A percentile compares a stretch with the other conserved stretches of the same genome.
These are phyloP conservation scores for Phytophthora agathidicida DNA, from an alignment of 352 stramenopile genomes.

Conservation along the genomic window DNA sequence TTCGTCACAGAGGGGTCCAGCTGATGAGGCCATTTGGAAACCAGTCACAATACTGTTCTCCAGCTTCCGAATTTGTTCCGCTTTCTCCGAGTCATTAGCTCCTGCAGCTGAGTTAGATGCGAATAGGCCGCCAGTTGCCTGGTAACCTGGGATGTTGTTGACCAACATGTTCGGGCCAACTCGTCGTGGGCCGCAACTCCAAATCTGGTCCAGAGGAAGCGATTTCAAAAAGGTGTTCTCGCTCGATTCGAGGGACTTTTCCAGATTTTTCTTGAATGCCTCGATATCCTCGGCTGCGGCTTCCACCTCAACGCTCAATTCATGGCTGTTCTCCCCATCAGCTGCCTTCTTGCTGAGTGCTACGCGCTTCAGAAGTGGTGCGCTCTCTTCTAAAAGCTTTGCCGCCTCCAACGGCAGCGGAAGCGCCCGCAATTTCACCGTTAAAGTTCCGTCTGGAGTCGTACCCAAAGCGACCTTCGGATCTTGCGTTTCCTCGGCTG, in stretches of 20 bases:
- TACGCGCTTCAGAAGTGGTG: constrained; percentile 51
- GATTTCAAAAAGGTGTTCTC: constrained; percentile 58
- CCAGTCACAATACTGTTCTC: constrained; percentile 85
- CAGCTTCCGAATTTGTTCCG: constrained; percentile 54
- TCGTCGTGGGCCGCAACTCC: constrained; percentile 77
- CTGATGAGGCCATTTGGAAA: constrained; percentile 80
- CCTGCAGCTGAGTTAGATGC: neutral
- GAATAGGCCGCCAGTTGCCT: constrained; percentile 27
- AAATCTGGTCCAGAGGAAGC: constrained; percentile 62
- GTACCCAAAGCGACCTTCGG: constrained; percentile 55
- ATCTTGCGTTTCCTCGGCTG: constrained; percentile 13
- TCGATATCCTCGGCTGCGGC: constrained; percentile 22
- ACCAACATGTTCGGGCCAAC: constrained; percentile 80
- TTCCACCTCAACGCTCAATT: constrained; percentile 11
- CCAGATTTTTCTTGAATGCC: constrained; percentile 48
- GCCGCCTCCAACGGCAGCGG: constrained; percentile 72
- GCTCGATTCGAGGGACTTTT: constrained; percentile 49
- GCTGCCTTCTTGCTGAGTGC: constrained; percentile 39
- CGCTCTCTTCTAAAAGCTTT: constrained; percentile 78
- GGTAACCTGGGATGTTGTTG: constrained; percentile 69
- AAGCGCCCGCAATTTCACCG: constrained; percentile 78
- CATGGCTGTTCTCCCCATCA: constrained; percentile 13
- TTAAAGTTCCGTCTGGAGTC: constrained; percentile 71
- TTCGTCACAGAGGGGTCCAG: constrained; percentile 91
- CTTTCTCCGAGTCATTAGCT: constrained; percentile 21